phyloP scores from a whole-genome alignment of 257 asterid species.

The Solanum stenotomum region DNA sequence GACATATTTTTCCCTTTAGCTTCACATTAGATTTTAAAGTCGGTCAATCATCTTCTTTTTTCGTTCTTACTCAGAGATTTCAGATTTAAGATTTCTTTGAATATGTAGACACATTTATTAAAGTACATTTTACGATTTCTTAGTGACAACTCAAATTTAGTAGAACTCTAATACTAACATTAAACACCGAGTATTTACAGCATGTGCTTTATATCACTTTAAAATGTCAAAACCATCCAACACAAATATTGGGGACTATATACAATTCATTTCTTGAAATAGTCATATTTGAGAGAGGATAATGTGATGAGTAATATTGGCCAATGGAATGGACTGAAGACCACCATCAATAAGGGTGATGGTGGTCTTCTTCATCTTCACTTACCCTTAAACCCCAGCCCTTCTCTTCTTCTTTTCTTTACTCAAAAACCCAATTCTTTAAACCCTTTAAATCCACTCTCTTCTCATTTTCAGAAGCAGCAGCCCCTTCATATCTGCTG shows the following conservation, averaged over 20 bases:
- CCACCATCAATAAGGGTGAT: neutral
- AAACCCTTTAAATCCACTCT: neutral
- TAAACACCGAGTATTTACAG: neutral
- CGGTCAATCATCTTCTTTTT: too few relatives aligned
- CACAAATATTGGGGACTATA: neutral
- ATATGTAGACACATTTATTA: too few relatives aligned
- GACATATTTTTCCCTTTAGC: neutral
- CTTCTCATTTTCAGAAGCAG: constrained; percentile 5
- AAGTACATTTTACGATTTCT: too few relatives aligned
- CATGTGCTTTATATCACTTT: neutral
- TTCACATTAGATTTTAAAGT: too few relatives aligned
- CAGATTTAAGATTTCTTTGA: accelerated
- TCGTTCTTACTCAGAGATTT: neutral
- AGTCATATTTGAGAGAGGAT: neutral
- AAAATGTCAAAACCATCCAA: neutral
- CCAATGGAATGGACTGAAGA: constrained; percentile 2
- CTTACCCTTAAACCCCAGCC: neutral
- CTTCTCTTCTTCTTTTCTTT: neutral
- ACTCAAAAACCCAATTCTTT: neutral
- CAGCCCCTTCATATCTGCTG: constrained; percentile 21
- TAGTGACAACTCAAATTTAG: accelerated
- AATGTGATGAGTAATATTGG: neutral
- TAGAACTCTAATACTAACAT: neutral
- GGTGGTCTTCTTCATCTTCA: constrained; percentile 15
- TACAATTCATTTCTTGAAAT: neutral